Evolutionary conservation across 2,329 filamentous ascomycete genomes (phyloP), one percentile per base, ranked within the genome.

Genomic region (Monascus ruber): DNA sequence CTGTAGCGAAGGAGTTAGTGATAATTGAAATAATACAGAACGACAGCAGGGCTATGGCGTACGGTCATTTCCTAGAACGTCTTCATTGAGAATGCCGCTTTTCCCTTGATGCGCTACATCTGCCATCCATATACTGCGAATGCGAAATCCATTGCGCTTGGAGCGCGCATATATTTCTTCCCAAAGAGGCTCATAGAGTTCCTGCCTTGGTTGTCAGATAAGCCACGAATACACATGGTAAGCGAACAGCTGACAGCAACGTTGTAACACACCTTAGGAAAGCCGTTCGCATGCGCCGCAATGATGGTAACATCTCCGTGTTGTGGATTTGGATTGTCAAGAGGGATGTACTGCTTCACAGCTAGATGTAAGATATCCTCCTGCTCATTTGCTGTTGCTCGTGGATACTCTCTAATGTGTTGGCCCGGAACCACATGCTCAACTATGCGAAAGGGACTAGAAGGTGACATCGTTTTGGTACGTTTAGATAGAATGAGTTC

Each of bases 101-200:
- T 77, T 70, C 29, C 88, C 88, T 66, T 95, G 85, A 56, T 86
- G 81, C 26, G 85, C 79, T n/a, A 83, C 77, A 64, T 96, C 89
- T 45, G 85, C 80, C 51, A 94, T 91, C 83, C 85, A 94, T 50
- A 96, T 88, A 45, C 76, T 71, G 41, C 85, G 76, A 51, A 96
- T 85, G 2, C 73, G 71, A 50, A 93, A 76, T 11, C 77, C 79
- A 40, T 71, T 66, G 9, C 62, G 56, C 47, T 73, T 72, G 5
- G 79, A 67, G 11, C 70, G 66, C 11, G 70, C 63, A 49, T 83
- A 69, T 1, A 95, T 68, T 37, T 94, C 85, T 42, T 89, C 85
- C 83, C 87, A 95, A 0, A 95, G 68, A 0, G 89, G 84, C 53
- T 95, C 88, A 56, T 95, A 95, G 2, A 95, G 64, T 69, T 96